phyloP scores from a whole-genome alignment of 148 eudicot species.

The Talinum fruticosum region DNA sequence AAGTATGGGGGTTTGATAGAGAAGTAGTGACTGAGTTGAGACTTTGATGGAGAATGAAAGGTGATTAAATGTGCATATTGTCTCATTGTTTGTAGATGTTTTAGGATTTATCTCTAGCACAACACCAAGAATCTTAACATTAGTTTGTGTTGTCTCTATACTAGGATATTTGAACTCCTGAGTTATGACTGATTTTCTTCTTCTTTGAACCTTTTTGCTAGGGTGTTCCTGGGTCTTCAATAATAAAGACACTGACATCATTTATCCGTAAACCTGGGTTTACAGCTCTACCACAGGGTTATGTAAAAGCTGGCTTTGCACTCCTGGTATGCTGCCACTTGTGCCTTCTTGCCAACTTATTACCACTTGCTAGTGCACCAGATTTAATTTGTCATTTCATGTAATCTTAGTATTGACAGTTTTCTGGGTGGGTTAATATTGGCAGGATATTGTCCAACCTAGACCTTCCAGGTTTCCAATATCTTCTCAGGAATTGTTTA shows the following conservation, averaged over 20 bases:
- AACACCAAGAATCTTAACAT: not conserved
- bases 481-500: constrained; percentile 66
- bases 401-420: not conserved
- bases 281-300: constrained; percentile 61
- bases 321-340: constrained; percentile 49
- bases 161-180: not conserved
- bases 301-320: constrained; percentile 65
- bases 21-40: not conserved
- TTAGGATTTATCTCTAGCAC: not conserved
- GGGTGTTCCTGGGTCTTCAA: constrained; percentile 70
- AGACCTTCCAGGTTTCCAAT: constrained; percentile 62
- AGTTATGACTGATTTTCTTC: not conserved
- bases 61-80: not conserved
- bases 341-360: not conserved
- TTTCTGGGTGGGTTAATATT: constrained; percentile 9
- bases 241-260: constrained; percentile 51
- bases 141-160: not conserved
- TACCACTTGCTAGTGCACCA: not conserved
- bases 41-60: not conserved
- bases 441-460: constrained; percentile 81
- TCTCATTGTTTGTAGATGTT: not conserved
- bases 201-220: constrained; percentile 20
- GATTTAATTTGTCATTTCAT: not conserved
- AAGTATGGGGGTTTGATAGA: not conserved
- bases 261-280: constrained; percentile 56